Percentiles rank a stretch among this genome's conserved stretches.
These are phyloP conservation scores for Rhodamnia argentea DNA, from an alignment of 345 rosid species.

Conservation along the genomic window DNA sequence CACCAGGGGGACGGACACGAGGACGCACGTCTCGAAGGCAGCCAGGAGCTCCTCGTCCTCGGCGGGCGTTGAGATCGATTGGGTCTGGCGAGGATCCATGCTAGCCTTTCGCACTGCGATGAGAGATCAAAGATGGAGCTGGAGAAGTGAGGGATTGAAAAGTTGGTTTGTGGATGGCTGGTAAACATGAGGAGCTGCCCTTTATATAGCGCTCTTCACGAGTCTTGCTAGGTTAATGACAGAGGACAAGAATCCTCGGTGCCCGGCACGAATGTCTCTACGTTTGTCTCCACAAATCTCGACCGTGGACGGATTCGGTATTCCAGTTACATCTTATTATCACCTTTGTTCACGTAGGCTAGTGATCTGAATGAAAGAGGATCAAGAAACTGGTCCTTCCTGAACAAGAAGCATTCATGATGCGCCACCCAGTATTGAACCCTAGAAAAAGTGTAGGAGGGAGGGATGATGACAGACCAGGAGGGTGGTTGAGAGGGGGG, in stretches of 20 bases:
- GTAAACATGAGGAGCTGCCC: not conserved
- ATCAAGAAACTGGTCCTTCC: not conserved
- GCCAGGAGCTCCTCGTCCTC: constrained; percentile 13
- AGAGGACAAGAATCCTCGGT: not conserved
- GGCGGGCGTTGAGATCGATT: not conserved
- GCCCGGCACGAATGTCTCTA: not conserved
- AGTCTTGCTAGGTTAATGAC: not conserved
- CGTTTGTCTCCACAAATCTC: not conserved
- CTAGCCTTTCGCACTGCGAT: not conserved
- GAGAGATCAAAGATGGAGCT: not conserved
- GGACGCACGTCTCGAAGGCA: constrained; percentile 20
- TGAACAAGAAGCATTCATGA: not conserved
- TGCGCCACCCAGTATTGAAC: not conserved
- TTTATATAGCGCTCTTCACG: not conserved
- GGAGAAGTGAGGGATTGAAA: not conserved
- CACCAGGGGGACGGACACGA: constrained; percentile 22
- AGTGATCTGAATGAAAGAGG: not conserved
- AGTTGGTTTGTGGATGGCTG: not conserved
- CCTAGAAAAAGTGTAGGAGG: not conserved
- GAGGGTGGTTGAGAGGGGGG: not conserved
- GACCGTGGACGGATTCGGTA: not conserved
- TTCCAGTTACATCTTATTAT: not conserved
- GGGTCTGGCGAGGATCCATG: not conserved
- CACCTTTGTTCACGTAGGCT: not conserved
- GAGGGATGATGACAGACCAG: not conserved